These are phyloP conservation scores for Leccinum variicolor DNA, from an alignment of 768 basidiomycete species.

Conservation along the genomic window DNA sequence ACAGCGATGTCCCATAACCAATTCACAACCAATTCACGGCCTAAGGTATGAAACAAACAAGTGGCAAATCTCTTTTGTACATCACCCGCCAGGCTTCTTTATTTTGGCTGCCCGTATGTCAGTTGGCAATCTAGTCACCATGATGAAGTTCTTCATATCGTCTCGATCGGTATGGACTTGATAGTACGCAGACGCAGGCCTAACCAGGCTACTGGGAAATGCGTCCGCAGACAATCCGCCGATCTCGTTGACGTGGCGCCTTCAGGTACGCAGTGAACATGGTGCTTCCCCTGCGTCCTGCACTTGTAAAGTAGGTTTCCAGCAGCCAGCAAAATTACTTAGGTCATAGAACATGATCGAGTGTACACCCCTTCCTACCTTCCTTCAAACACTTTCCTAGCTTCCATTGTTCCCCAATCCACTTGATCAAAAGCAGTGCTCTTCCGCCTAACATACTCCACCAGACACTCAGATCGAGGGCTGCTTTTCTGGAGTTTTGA, in stretches of 20 bases:
- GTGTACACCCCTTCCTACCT: no score
- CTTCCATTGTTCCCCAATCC: slow-evolving; percentile 40
- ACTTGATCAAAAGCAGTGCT: slow-evolving; percentile 33
- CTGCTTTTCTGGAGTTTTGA: slow-evolving; percentile 55
- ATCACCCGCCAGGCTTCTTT: no score
- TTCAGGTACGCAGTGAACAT: neutral
- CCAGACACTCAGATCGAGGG: slow-evolving; percentile 38
- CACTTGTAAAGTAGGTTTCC: no score
- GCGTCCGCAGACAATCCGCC: neutral
- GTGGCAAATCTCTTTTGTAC: no score
- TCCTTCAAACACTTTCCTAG: slow-evolving; percentile 17
- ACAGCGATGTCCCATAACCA: neutral
- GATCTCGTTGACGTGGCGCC: neutral
- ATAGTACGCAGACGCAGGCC: neutral
- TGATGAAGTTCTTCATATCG: neutral
- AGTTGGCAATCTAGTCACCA: neutral
- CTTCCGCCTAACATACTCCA: slow-evolving; percentile 87
- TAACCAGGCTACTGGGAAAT: neutral
- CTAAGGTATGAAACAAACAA: neutral
- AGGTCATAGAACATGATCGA: no score
- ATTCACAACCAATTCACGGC: no score
- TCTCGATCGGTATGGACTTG: neutral
- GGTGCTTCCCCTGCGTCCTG: neutral
- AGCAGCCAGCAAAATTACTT: no score
- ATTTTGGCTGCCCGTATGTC: no score